These are phyloP conservation scores for Aspergillus niger DNA, from an alignment of 2,329 filamentous ascomycete species.

Conservation along the genomic window DNA sequence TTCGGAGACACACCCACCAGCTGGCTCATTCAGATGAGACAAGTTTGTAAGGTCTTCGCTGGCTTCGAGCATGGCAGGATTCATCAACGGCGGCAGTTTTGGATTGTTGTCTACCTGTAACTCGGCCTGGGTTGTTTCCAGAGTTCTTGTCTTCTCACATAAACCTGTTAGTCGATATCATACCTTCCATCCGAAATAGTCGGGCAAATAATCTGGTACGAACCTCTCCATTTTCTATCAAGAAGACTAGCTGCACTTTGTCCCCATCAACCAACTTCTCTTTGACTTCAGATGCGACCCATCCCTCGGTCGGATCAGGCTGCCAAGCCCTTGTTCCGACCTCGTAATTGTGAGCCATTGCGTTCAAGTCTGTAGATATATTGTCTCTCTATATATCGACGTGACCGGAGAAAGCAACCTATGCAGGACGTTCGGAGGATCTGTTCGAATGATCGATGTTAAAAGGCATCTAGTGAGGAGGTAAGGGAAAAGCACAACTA, in stretches of 20 bases:
- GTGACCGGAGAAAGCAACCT: constrained; percentile 18
- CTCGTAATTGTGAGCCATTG: constrained; percentile 89
- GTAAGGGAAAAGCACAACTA: constrained; percentile 14
- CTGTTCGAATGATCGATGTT: constrained; percentile 4
- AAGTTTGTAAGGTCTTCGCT: constrained; percentile 97
- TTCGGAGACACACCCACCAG: constrained; percentile 62
- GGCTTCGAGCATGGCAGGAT: constrained; percentile 95
- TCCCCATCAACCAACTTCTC: constrained; percentile 81
- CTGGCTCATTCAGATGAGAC: constrained; percentile 97
- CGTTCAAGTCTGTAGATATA: constrained; percentile 9
- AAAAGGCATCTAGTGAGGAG: constrained; percentile 32
- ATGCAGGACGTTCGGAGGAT: constrained; percentile 17
- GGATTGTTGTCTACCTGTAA: constrained; percentile 76
- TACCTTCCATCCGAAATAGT: neutral
- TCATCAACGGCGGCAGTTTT: constrained; percentile 90
- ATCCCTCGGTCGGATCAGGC: constrained; percentile 92
- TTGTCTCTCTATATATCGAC: constrained; percentile 5
- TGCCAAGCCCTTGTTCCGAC: constrained; percentile 98
- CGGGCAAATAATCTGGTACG: constrained; percentile 11
- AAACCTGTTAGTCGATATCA: constrained; percentile 13
- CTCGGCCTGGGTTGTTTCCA: constrained; percentile 75
- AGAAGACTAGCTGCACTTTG: constrained; percentile 85
- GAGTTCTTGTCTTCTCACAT: constrained; percentile 66
- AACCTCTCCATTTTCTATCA: constrained; percentile 92
- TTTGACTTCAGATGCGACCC: constrained; percentile 92